Conservation (phyloP, 163 green algal species). For the Chlorella variabilis region DNA sequence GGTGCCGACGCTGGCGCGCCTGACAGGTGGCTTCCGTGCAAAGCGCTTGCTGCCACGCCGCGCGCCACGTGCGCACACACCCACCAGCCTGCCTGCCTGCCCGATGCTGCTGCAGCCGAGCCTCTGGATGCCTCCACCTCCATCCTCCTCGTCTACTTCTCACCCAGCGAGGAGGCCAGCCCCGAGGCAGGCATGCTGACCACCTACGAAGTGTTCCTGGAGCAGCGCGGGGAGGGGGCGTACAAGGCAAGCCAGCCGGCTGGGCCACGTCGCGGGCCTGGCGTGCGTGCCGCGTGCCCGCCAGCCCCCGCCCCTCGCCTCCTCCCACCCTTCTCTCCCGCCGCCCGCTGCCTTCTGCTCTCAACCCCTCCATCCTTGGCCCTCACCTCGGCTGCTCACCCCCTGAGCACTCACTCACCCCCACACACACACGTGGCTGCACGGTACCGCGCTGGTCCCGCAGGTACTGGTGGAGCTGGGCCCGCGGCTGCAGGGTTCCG, state of each 20-base stretch:
- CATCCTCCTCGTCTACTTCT: constrained; percentile 42
- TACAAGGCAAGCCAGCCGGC: constrained; percentile 21
- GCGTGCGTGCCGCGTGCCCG: too few relatives aligned
- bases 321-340: too few relatives aligned
- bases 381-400: too few relatives aligned
- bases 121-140: constrained; percentile 42
- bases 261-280: too few relatives aligned
- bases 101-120: constrained; percentile 17
- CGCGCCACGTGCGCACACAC: neutral
- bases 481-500: neutral
- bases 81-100: neutral
- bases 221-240: constrained; percentile 29
- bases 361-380: too few relatives aligned
- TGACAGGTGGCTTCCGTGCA: neutral
- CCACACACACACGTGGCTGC: too few relatives aligned
- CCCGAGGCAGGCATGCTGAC: constrained; percentile 13
- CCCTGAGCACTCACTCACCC: too few relatives aligned
- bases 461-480: constrained; percentile 34
- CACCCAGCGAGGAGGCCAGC: neutral
- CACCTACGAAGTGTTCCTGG: constrained; percentile 43
- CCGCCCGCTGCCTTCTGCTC: too few relatives aligned
- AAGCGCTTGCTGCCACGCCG: neutral
- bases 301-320: too few relatives aligned
- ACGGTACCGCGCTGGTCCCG: too few relatives aligned
- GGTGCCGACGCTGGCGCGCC: constrained; percentile 15